phyloP scores from a whole-genome alignment of 306 rosid genomes.

The Cucurbita pepo region DNA sequence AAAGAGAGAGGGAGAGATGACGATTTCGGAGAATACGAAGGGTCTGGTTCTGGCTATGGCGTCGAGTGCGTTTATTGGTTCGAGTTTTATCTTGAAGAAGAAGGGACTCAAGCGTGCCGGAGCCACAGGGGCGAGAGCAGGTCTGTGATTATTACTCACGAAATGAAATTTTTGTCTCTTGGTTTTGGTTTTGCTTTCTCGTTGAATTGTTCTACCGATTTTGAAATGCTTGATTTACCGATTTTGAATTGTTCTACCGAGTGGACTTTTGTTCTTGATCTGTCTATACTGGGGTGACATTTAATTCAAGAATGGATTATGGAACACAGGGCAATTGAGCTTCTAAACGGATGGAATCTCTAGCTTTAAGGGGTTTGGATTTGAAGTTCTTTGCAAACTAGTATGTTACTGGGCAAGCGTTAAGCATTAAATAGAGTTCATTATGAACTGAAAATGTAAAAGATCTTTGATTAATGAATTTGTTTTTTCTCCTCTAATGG shows the following conservation, averaged over 20 bases:
- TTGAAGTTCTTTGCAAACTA: not conserved
- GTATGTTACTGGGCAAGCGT: not conserved
- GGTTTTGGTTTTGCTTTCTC: not conserved
- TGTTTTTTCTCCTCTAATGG: not conserved
- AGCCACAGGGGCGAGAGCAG: conserved; percentile 68
- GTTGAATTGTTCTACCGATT: not conserved
- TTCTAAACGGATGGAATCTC: not conserved
- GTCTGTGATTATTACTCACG: conserved; percentile 7
- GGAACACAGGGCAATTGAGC: not conserved
- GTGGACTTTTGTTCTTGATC: not conserved
- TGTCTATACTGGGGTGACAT: not conserved
- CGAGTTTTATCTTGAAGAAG: conserved; percentile 91
- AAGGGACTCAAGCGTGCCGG: conserved; percentile 85
- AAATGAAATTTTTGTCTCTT: not conserved
- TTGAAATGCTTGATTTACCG: not conserved
- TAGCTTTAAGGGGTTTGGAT: not conserved
- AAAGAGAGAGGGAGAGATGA: conserved; percentile 14
- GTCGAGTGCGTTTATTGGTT: conserved; percentile 75
- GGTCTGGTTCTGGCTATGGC: conserved; percentile 63
- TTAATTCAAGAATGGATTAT: not conserved
- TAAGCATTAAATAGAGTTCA: not conserved
- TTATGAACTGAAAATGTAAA: not conserved
- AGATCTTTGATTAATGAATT: not conserved
- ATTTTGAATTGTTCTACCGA: not conserved
- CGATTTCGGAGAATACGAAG: conserved; percentile 47